These are phyloP conservation scores for Nannizzia gypsea DNA, from an alignment of 2,329 filamentous ascomycete species.

Conservation along the genomic window DNA sequence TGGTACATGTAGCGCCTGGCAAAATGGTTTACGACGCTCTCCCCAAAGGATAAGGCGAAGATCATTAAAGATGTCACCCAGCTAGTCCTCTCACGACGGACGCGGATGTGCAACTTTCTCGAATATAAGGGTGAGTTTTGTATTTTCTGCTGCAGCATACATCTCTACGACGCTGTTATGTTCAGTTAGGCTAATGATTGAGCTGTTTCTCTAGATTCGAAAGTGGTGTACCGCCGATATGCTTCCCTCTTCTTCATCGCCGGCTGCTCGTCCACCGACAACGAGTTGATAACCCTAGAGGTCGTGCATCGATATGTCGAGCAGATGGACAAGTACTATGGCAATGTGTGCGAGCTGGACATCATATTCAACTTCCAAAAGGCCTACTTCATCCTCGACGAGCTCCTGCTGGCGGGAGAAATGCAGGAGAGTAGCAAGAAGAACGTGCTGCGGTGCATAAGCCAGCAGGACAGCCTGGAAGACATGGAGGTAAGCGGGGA, in stretches of 20 bases:
- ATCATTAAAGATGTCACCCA: constrained; percentile 99
- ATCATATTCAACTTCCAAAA: constrained; percentile 99
- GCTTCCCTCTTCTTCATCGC: constrained; percentile 99
- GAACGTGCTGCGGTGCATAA: constrained; percentile 91
- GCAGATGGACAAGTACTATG: constrained; percentile 99
- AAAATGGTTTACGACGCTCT: constrained; percentile 98
- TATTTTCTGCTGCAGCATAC: not conserved
- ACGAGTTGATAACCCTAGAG: constrained; percentile 95
- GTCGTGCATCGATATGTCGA: constrained; percentile 99
- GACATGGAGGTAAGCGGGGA: constrained; percentile 86
- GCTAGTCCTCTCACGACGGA: constrained; percentile 86
- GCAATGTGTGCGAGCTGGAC: constrained; percentile 97
- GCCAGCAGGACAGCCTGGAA: constrained; percentile 92
- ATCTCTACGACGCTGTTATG: not conserved
- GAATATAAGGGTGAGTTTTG: constrained; percentile 77
- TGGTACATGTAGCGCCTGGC: constrained; percentile 63
- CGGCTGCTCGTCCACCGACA: constrained; percentile 91
- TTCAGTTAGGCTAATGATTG: constrained; percentile 11
- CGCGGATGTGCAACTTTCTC: constrained; percentile 99
- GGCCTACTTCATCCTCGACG: constrained; percentile 97
- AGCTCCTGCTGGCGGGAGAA: constrained; percentile 87
- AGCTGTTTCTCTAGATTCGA: constrained; percentile 58
- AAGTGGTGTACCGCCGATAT: constrained; percentile 97
- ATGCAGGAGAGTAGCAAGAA: constrained; percentile 99
- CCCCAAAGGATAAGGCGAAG: constrained; percentile 97